Percentiles rank a stretch among this genome's conserved stretches.
phyloP scores from a whole-genome alignment of 2,329 filamentous ascomycete genomes.

The Podosphaera leucotricha region DNA sequence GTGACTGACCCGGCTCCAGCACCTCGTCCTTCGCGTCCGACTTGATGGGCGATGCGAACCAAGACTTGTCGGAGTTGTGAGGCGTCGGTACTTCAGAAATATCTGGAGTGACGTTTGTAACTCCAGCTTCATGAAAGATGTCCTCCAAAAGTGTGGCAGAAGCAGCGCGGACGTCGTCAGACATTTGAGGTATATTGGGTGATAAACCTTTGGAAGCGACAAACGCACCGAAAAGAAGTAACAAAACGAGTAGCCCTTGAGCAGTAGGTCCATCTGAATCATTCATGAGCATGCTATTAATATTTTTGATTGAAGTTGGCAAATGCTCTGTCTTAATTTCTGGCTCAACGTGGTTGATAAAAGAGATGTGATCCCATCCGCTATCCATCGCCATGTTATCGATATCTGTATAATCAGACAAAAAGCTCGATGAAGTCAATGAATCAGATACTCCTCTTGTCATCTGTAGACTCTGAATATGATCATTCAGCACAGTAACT shows the following conservation, averaged over 20 bases:
- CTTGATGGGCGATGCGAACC: slow-evolving; percentile 19
- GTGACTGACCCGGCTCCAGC: slow-evolving; percentile 29
- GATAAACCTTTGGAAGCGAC: slow-evolving; percentile 66
- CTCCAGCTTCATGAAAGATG: slow-evolving; percentile 59
- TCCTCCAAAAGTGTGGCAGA: slow-evolving; percentile 57
- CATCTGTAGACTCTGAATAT: slow-evolving; percentile 47
- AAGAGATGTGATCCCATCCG: slow-evolving; percentile 62
- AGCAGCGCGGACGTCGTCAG: slow-evolving; percentile 57
- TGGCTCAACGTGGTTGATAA: slow-evolving; percentile 48
- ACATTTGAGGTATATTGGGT: slow-evolving; percentile 53
- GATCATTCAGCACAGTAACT: slow-evolving; percentile 56
- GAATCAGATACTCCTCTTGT: slow-evolving; percentile 23
- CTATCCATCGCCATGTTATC: slow-evolving; percentile 61
- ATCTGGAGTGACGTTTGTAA: slow-evolving; percentile 21
- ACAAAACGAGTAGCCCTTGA: slow-evolving; percentile 76
- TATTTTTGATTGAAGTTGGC: slow-evolving; percentile 29
- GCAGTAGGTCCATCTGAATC: slow-evolving; percentile 40
- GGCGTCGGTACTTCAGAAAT: slow-evolving; percentile 21
- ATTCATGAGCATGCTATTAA: slow-evolving; percentile 21
- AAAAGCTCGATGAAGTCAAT: slow-evolving; percentile 34
- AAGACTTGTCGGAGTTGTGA: slow-evolving; percentile 27
- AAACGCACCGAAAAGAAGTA: slow-evolving; percentile 87
- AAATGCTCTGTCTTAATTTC: slow-evolving; percentile 35
- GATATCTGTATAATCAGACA: slow-evolving; percentile 56
- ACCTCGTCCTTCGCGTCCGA: slow-evolving; percentile 22